Conservation (phyloP, 2,329 filamentous ascomycete genomes). For the Verticillium nonalfalfae region DNA sequence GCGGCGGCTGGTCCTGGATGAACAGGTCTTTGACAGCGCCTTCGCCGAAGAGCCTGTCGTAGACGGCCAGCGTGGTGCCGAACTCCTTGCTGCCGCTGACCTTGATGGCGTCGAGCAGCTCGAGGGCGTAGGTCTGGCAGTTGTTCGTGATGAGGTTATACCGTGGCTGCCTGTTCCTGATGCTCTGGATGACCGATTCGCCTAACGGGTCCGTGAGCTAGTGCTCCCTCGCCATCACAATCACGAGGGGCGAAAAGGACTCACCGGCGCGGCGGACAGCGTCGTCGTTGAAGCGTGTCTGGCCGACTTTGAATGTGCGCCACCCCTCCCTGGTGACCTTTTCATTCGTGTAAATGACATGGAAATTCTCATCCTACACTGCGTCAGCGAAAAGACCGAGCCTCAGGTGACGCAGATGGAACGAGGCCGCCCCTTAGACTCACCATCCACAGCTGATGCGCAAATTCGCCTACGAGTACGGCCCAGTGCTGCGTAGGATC, state of each 20-base stretch:
- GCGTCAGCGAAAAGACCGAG: neutral
- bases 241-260: constrained; percentile 8
- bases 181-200: constrained; percentile 46
- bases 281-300: constrained; percentile 49
- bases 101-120: constrained; percentile 48
- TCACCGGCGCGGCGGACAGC: constrained; percentile 40
- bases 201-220: constrained; percentile 19
- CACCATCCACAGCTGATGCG: constrained; percentile 55
- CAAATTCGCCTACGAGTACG: constrained; percentile 48
- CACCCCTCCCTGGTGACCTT: constrained; percentile 37
- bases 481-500: constrained; percentile 58
- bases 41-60: constrained; percentile 40
- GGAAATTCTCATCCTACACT: constrained; percentile 42
- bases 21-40: constrained; percentile 48
- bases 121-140: constrained; percentile 50
- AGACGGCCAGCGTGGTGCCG: constrained; percentile 46
- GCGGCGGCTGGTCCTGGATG: constrained; percentile 17
- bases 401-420: neutral
- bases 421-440: constrained; percentile 6
- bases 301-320: constrained; percentile 43
- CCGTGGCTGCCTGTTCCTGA: constrained; percentile 37
- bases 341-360: constrained; percentile 52
- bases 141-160: constrained; percentile 57
- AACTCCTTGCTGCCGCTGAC: constrained; percentile 43
- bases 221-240: neutral